Evolutionary conservation across 805 yeast genomes (phyloP).

Genomic region (Metschnikowia borealis): DNA sequence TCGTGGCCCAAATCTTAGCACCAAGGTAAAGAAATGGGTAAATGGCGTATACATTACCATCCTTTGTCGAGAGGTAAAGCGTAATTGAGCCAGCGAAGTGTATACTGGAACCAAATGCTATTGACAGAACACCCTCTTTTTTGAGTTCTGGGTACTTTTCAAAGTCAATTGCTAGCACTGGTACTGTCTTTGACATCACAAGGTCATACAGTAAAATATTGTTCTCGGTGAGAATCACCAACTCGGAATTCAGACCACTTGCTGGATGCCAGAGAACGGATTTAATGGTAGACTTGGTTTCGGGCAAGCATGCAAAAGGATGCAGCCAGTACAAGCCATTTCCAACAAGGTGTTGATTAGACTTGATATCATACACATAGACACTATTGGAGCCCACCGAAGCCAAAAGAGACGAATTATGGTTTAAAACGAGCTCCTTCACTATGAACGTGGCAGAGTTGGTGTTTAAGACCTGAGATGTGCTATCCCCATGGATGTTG

Average conservation of each 20-base stretch:
- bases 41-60: slow-evolving; percentile 12
- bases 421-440: slow-evolving; percentile 9
- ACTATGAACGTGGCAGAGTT: slow-evolving; percentile 5
- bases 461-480: slow-evolving; percentile 6
- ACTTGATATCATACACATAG: slow-evolving; percentile 9
- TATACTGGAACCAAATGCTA: slow-evolving; percentile 15
- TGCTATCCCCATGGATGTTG: slow-evolving; percentile 6
- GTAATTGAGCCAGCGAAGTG: slow-evolving; percentile 15
- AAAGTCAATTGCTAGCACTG: slow-evolving; percentile 8
- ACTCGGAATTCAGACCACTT: slow-evolving; percentile 10
- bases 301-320: background rate
- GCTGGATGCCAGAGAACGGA: slow-evolving; percentile 17
- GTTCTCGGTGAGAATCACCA: slow-evolving; percentile 13
- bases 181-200: slow-evolving; percentile 9
- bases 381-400: slow-evolving; percentile 9
- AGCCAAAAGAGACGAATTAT: slow-evolving; percentile 11
- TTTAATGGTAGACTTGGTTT: background rate
- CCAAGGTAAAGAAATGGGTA: slow-evolving; percentile 12
- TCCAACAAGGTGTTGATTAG: background rate
- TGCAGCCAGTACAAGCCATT: background rate
- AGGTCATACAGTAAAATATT: slow-evolving; percentile 13
- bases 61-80: slow-evolving; percentile 11
- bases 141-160: slow-evolving; percentile 4
- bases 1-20: slow-evolving; percentile 8
- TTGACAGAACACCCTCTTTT: slow-evolving; percentile 8